phyloP scores from a whole-genome alignment of 345 rosid genomes.

The Acer yangbiense region DNA sequence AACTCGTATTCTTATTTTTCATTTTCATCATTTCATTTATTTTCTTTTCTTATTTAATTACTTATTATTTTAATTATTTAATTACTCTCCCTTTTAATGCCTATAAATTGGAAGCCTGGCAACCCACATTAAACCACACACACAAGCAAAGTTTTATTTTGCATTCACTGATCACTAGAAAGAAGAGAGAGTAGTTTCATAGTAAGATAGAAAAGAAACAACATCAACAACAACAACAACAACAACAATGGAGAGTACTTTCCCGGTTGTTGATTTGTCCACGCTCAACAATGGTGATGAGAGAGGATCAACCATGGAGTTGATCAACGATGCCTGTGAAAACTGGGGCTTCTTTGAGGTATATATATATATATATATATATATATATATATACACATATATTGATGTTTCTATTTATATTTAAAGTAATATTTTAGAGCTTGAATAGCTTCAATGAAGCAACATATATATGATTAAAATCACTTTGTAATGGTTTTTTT shows the following conservation, averaged over 20 bases:
- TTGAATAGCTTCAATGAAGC: not conserved
- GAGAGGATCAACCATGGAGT: constrained; percentile 57
- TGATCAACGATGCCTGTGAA: constrained; percentile 72
- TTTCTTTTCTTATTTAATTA: not conserved
- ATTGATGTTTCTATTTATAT: not conserved
- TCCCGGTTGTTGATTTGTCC: constrained; percentile 67
- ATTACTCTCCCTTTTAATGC: constrained; percentile 18
- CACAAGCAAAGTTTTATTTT: constrained; percentile 13
- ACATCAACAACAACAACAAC: not conserved
- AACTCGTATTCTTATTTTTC: not conserved
- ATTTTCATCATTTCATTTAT: not conserved
- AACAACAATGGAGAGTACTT: constrained; percentile 43
- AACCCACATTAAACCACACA: constrained; percentile 23
- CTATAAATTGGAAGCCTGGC: constrained; percentile 50
- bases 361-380: not conserved
- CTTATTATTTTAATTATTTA: no score
- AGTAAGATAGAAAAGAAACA: constrained; percentile 2
- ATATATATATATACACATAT: no score
- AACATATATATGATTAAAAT: not conserved
- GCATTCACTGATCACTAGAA: not conserved
- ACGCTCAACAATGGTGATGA: constrained; percentile 65
- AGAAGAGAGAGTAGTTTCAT: not conserved
- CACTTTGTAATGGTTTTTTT: not conserved
- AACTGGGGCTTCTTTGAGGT: constrained; percentile 95
- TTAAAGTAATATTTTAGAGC: not conserved